These are phyloP conservation scores for Mortierella claussenii DNA, from an alignment of 192 early-diverging fungal species.

Conservation along the genomic window DNA sequence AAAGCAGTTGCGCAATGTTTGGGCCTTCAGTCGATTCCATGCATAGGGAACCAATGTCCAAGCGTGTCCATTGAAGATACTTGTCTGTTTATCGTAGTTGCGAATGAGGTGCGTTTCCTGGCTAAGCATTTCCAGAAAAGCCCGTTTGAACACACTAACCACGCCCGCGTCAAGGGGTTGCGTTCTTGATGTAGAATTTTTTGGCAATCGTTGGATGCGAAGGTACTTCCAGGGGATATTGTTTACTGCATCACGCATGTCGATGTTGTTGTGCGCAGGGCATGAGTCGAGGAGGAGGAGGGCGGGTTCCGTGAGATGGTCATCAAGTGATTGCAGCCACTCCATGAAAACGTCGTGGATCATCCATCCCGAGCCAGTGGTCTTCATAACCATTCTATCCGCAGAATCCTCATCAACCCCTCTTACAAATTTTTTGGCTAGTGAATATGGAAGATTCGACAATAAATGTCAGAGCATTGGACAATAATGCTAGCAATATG, in stretches of 20 bases:
- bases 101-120: neutral
- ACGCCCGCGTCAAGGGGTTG: neutral
- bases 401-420: neutral
- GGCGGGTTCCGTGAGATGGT: neutral
- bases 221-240: neutral
- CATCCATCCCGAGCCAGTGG: neutral
- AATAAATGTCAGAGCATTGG: neutral
- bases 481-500: too few relatives aligned
- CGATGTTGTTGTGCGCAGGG: neutral
- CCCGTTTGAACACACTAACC: neutral
- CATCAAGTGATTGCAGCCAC: neutral
- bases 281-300: conserved; percentile 1
- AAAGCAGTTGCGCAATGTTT: neutral
- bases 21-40: neutral
- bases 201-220: neutral
- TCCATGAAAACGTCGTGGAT: neutral
- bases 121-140: neutral
- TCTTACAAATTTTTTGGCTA: neutral
- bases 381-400: neutral
- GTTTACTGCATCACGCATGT: neutral
- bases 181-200: neutral
- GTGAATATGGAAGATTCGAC: neutral
- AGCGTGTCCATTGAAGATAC: neutral
- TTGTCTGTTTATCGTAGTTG: neutral
- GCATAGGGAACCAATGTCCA: conserved; percentile 8